Evolutionary conservation across 257 asterid species (phyloP).

Genomic region (Handroanthus guayacan): DNA sequence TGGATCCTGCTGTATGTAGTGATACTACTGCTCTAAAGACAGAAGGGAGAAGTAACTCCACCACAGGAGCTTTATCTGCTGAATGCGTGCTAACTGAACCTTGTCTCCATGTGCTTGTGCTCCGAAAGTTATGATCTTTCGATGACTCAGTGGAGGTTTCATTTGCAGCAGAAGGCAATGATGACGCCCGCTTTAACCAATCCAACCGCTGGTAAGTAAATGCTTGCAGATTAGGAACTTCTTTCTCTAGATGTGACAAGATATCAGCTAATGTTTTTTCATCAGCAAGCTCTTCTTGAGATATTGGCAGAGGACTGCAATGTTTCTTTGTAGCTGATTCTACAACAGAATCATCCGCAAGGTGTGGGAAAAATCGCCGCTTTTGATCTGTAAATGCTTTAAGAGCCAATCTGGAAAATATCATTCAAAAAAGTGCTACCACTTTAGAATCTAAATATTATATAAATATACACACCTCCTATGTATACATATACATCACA

Average conservation of each 20-base stretch:
- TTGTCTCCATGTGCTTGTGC: constrained; percentile 64
- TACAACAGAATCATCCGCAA: constrained; percentile 58
- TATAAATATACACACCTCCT: not conserved
- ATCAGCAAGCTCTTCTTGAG: constrained; percentile 63
- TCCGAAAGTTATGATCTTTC: constrained; percentile 64
- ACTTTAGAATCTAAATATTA: constrained; percentile 7
- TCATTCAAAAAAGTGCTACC: not conserved
- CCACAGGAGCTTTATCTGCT: constrained; percentile 73
- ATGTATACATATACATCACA: not conserved
- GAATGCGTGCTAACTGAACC: constrained; percentile 56
- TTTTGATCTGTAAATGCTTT: constrained; percentile 93
- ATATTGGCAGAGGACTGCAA: constrained; percentile 50
- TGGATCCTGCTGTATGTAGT: constrained; percentile 85
- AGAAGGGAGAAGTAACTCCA: constrained; percentile 77
- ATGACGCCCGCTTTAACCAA: constrained; percentile 86
- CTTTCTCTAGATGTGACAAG: constrained; percentile 68
- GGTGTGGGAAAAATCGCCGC: constrained; percentile 84
- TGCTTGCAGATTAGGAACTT: constrained; percentile 68
- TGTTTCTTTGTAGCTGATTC: constrained; percentile 72
- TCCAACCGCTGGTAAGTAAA: constrained; percentile 80
- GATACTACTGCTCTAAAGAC: constrained; percentile 85
- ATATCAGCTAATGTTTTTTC: constrained; percentile 68
- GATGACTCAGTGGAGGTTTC: constrained; percentile 60
- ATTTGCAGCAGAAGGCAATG: constrained; percentile 60
- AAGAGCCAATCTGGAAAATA: constrained; percentile 81